These are phyloP conservation scores for Xylaria sp. DNA, from an alignment of 2,329 filamentous ascomycete genomes.

Conservation along the genomic window DNA sequence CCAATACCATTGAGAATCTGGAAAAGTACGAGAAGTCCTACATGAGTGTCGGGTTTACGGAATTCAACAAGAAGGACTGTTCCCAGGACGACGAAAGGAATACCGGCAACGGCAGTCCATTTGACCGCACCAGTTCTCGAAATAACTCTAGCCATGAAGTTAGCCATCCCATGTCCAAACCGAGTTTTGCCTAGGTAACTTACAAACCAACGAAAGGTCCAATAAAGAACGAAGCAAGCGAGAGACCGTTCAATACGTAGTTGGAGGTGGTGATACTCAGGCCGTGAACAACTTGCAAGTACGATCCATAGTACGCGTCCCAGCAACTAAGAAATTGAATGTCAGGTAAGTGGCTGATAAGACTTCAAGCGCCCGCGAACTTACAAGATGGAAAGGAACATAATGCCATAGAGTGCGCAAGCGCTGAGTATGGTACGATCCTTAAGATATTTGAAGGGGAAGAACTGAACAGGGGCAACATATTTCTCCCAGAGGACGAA, in stretches of 20 bases:
- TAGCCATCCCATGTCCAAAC: neutral
- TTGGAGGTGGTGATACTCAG: constrained; percentile 2
- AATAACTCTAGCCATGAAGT: neutral
- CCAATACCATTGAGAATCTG: constrained; percentile 10
- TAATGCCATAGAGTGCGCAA: constrained; percentile 5
- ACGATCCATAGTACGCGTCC: constrained; percentile 10
- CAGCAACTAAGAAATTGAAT: neutral
- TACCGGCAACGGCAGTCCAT: constrained; percentile 6
- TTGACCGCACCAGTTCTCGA: constrained; percentile 6
- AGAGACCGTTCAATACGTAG: constrained; percentile 9
- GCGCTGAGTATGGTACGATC: constrained; percentile 7
- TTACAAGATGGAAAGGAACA: constrained; percentile 15
- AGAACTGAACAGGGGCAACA: constrained; percentile 12
- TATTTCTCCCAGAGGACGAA: constrained; percentile 12
- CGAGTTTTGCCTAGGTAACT: neutral
- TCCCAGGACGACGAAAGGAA: constrained; percentile 3
- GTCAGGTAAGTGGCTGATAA: neutral
- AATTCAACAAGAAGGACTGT: constrained; percentile 6
- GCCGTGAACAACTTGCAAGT: constrained; percentile 15
- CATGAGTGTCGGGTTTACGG: constrained; percentile 1
- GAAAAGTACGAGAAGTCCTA: constrained; percentile 5
- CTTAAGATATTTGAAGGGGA: constrained; percentile 11
- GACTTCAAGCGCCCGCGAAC: neutral
- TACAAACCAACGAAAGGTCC: constrained; percentile 9
- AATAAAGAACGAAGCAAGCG: constrained; percentile 3